Percentiles rank a stretch among this genome's conserved stretches.
phyloP scores from a whole-genome alignment of 305 asterid genomes.

The Caryopteris hybrid region DNA sequence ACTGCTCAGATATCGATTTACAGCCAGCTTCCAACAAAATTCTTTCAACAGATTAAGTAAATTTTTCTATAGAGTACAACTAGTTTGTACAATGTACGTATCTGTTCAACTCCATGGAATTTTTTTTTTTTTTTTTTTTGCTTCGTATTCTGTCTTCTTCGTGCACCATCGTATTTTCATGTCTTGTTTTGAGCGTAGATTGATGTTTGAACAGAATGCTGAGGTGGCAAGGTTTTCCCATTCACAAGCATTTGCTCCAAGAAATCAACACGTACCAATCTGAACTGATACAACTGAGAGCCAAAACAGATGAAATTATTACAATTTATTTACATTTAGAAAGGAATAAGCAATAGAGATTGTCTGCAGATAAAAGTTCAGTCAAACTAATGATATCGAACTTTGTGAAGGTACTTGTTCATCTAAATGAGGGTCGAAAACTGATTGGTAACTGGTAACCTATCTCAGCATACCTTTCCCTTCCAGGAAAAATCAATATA shows the following conservation, averaged over 20 bases:
- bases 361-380: neutral
- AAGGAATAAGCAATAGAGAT: neutral
- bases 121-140: too few species aligned
- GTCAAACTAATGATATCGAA: neutral
- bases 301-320: slow-evolving; percentile 13
- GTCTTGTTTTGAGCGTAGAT: slow-evolving; percentile 80
- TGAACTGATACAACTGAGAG: slow-evolving; percentile 61
- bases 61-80: neutral
- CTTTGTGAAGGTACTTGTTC: neutral
- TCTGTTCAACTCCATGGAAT: neutral
- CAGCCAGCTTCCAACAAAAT: slow-evolving; percentile 3
- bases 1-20: slow-evolving; percentile 4
- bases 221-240: slow-evolving; percentile 55
- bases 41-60: neutral
- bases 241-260: slow-evolving; percentile 86
- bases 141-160: neutral
- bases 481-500: slow-evolving; percentile 70
- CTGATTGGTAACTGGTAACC: neutral
- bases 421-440: neutral
- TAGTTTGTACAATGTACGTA: neutral
- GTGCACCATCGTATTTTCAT: slow-evolving; percentile 13
- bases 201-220: slow-evolving; percentile 54
- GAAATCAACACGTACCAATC: slow-evolving; percentile 83
- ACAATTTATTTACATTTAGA: neutral
- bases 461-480: slow-evolving; percentile 49